Conservation (phyloP, 495 filamentous ascomycete species). For the Lindgomyces ingoldianus region DNA sequence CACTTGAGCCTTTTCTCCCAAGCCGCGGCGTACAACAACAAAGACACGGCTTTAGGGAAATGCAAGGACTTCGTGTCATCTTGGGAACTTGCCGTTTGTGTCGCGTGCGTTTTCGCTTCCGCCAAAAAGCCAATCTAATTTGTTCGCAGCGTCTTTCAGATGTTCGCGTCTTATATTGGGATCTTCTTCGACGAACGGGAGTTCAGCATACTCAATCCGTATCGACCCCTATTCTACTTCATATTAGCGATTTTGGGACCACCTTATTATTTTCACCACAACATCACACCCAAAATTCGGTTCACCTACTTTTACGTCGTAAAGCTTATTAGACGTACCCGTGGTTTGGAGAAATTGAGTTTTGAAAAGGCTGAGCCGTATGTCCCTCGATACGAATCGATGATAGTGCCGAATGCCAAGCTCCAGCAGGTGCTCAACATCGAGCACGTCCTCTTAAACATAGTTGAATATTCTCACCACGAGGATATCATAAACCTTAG, state of each 20-base stretch:
- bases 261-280: background rate
- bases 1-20: slow-evolving; percentile 23
- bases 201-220: slow-evolving; percentile 32
- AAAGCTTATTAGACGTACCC: slow-evolving; percentile 1
- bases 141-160: slow-evolving; percentile 20
- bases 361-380: slow-evolving; percentile 17
- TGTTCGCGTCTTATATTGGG: slow-evolving; percentile 30
- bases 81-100: slow-evolving; percentile 11
- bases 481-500: slow-evolving; percentile 33
- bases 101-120: slow-evolving; percentile 5
- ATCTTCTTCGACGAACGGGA: slow-evolving; percentile 33
- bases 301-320: slow-evolving; percentile 11
- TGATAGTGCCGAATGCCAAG: slow-evolving; percentile 8
- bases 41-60: background rate
- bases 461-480: slow-evolving; percentile 26
- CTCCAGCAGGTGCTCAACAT: slow-evolving; percentile 27
- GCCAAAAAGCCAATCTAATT: background rate
- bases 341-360: background rate
- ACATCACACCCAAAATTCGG: slow-evolving; percentile 7
- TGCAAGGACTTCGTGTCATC: slow-evolving; percentile 20
- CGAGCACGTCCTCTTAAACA: slow-evolving; percentile 28
- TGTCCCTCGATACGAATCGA: slow-evolving; percentile 9
- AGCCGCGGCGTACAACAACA: background rate
- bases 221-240: slow-evolving; percentile 21
- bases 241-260: slow-evolving; percentile 5